Conservation (phyloP, 202 grass and related monocot genomes). For the Hordeum pubiflorum region DNA sequence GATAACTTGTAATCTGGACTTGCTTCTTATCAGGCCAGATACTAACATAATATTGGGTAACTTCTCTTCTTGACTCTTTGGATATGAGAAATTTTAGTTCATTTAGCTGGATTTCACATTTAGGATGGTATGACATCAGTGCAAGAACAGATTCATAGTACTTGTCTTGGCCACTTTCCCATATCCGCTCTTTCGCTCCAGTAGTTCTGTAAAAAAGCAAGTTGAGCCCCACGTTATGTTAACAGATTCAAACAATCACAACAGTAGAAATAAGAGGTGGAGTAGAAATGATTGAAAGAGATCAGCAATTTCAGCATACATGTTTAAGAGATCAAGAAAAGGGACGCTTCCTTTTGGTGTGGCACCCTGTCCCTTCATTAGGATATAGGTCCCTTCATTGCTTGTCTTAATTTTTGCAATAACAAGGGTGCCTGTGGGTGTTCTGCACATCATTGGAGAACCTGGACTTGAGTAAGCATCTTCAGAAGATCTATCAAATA, state of each 20-base stretch:
- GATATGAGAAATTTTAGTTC: slow-evolving; percentile 69
- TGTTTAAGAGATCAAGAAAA: slow-evolving; percentile 73
- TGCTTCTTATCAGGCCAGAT: slow-evolving; percentile 52
- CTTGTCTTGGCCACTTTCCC: slow-evolving; percentile 75
- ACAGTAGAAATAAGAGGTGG: neutral
- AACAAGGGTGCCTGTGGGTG: slow-evolving; percentile 48
- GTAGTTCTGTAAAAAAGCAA: slow-evolving; percentile 56
- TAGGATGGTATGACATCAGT: slow-evolving; percentile 63
- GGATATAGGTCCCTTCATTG: slow-evolving; percentile 43
- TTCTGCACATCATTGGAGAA: slow-evolving; percentile 82
- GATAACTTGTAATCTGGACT: slow-evolving; percentile 78
- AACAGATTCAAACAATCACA: neutral
- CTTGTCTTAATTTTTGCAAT: slow-evolving; percentile 67
- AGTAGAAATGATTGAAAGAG: slow-evolving; percentile 9
- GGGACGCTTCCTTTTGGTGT: slow-evolving; percentile 65
- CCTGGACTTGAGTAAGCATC: slow-evolving; percentile 75
- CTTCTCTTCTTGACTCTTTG: slow-evolving; percentile 75
- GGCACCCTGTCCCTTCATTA: slow-evolving; percentile 72
- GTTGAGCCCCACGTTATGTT: neutral
- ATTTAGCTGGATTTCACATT: slow-evolving; percentile 52
- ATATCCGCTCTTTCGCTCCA: slow-evolving; percentile 71
- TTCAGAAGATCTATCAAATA: slow-evolving; percentile 86
- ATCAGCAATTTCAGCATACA: slow-evolving; percentile 40
- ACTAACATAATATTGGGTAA: slow-evolving; percentile 65
- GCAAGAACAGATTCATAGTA: slow-evolving; percentile 74